Base-by-base conservation (phyloP, 306 rosid species). In the Trifolium pratense region DNA sequence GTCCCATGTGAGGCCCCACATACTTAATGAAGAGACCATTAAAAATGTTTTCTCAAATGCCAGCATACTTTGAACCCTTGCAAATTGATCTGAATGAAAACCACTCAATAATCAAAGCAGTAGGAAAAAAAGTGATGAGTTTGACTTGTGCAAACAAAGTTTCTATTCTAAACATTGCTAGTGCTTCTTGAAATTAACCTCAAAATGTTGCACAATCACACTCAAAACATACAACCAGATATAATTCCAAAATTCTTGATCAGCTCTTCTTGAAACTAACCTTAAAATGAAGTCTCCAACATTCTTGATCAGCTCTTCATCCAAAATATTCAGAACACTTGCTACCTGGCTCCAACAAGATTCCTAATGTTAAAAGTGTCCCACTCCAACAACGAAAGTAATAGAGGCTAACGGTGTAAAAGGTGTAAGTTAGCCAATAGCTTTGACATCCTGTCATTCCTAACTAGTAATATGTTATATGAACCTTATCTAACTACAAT, bases 251-350 rank as follows among this genome's bases (percentile, higher is more conserved):
- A 48, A 61, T 25, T 37, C n/a, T n/a, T n/a, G n/a, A n/a, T n/a
- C n/a, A n/a, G n/a, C n/a, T 73, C 48, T 31, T 14, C 70, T 51
- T 72, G 62, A 66, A 80, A 83, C 92, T 75, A 70, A 93, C 98
- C 98, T 93, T 78, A 77, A 40, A 49, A 93, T 89, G 88, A 81
- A 93, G 74, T 82, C 86, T 77, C 97, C 97, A 73, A 87, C 94
- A 82, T 88, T 89, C 60, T 71, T 84, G 79, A 87, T 78, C 78
- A 93, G 84, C 40, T 91, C 91, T 59, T 85, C 85, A 77, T 93
- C 91, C 88, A 93, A 84, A 79, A 91, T 87, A 83, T 91, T 93
- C 88, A 93, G 72, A 78, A 93, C 72, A 83, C 98, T 93, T 52
- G 97, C 97, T 71, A 85, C 96, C 98, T 91, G 89, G 32, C 40